These are phyloP conservation scores for Microdochium paspali DNA, from an alignment of 2,329 filamentous ascomycete genomes.

Conservation along the genomic window DNA sequence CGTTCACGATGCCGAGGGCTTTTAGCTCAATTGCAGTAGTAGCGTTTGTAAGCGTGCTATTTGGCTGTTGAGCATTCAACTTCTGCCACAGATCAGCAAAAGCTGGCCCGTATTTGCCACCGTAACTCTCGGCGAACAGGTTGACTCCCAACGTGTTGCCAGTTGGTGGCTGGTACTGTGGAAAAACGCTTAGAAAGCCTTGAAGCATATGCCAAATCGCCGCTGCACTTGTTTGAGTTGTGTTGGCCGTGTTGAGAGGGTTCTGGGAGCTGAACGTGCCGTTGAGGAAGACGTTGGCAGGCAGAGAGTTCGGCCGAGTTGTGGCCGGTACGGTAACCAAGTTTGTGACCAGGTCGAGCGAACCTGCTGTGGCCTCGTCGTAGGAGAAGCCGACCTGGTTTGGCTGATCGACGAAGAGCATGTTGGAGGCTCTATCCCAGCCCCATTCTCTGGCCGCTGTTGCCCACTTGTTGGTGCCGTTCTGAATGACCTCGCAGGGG, in stretches of 20 bases:
- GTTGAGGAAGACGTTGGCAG: constrained; percentile 14
- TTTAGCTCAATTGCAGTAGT: constrained; percentile 37
- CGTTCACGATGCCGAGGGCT: constrained; percentile 45
- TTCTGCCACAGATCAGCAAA: constrained; percentile 39
- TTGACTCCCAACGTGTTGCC: constrained; percentile 38
- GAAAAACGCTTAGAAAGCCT: constrained; percentile 54
- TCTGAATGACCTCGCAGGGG: constrained; percentile 28
- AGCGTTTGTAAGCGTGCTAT: constrained; percentile 33
- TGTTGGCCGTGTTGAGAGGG: constrained; percentile 44
- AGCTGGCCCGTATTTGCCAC: constrained; percentile 48
- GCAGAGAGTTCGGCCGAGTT: constrained; percentile 28
- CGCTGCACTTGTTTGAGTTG: constrained; percentile 41
- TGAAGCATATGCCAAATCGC: constrained; percentile 53
- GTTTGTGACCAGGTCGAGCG: constrained; percentile 14
- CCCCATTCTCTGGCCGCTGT: constrained; percentile 50
- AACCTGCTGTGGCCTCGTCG: constrained; percentile 21
- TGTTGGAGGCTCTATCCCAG: constrained; percentile 52
- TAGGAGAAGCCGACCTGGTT: constrained; percentile 48
- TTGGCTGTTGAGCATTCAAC: constrained; percentile 49
- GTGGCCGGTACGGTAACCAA: constrained; percentile 30
- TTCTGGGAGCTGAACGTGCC: constrained; percentile 44
- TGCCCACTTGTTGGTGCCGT: constrained; percentile 38
- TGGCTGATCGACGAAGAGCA: constrained; percentile 54
- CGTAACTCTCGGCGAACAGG: constrained; percentile 47
- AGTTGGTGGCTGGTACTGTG: constrained; percentile 33